Base-by-base conservation (phyloP, 2,329 filamentous ascomycete genomes). In the Fusarium tuaranense region DNA sequence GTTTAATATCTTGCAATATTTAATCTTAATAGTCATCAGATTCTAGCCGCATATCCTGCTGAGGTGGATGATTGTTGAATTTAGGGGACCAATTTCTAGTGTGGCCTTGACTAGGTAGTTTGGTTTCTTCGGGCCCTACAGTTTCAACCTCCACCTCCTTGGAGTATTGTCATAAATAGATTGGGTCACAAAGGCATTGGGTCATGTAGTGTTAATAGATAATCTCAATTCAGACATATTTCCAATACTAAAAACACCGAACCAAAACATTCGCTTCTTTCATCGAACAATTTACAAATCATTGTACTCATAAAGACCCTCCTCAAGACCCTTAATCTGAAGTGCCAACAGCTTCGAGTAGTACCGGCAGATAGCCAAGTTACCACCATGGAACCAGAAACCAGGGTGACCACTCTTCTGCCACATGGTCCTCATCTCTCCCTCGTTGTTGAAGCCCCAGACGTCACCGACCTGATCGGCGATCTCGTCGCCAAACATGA, bases 311-410 rank as follows among this genome's bases (percentile, higher is more conserved):
- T 83, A 83, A 18, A 86, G 20, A 0, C 82, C 82, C n/a, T 79
- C 83, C 70, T 85, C 83, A 0, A 82, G 64, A 0, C 78, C 88
- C 79, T 88, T 87, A 58, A 90, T 88, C 80, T 89, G 88, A 62
- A 90, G 71, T 1, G 87, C 88, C 69, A 90, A 66, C 2, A 88
- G 63, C 53, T 85, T 87, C 0, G 91, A 92, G 74, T 86, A 92
- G 51, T 89, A 90, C 18, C 91, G 84, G 68, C 89, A 92, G 62
- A 92, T 80, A 0, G 90, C 90, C 41, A 93, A 77, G 71, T 92
- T 93, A 1, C 92, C 91, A 0, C 90, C 91, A 72, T 92, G 90
- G 72, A 90, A 90, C 91, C 91, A 93, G 69, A 93, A 90, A 0
- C 90, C 90, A 0, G 89, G 89, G 65, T 92, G 90, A 0, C 91